Conservation (phyloP, 306 rosid species). For the Corylus avellana region DNA sequence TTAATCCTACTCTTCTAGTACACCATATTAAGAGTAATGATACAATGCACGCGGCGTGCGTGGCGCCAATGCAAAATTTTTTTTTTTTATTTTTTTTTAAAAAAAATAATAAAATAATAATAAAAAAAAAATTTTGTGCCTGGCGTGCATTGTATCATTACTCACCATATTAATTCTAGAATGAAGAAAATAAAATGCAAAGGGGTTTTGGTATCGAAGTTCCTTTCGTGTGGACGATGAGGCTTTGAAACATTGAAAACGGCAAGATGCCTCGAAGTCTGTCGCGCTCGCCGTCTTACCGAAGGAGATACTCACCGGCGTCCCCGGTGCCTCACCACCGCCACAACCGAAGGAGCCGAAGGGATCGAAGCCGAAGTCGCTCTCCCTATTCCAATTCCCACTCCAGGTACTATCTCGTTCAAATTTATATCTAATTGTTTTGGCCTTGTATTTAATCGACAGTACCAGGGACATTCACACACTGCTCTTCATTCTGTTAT, state of each 20-base stretch:
- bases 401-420: conserved; percentile 25
- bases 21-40: too few species aligned
- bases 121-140: too few species aligned
- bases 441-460: background rate
- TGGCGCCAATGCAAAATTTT: too few species aligned
- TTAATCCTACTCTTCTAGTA: too few species aligned
- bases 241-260: background rate
- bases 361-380: conserved; percentile 44
- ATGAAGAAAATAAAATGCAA: too few species aligned
- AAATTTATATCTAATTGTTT: background rate
- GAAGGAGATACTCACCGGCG: conserved; percentile 38
- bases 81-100: too few species aligned
- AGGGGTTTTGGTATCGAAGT: too few species aligned
- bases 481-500: background rate
- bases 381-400: conserved; percentile 40
- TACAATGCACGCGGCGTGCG: too few species aligned
- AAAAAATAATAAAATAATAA: too few species aligned
- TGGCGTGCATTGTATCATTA: too few species aligned
- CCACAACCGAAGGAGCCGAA: conserved; percentile 42
- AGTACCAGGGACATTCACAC: background rate
- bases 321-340: conserved; percentile 41
- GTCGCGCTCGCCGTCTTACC: conserved; percentile 58
- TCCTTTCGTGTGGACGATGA: background rate
- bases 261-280: conserved; percentile 52
- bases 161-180: too few species aligned